These are phyloP conservation scores for Yamadazyma conglobata DNA, from an alignment of 1,139 yeast genomes.

Conservation along the genomic window DNA sequence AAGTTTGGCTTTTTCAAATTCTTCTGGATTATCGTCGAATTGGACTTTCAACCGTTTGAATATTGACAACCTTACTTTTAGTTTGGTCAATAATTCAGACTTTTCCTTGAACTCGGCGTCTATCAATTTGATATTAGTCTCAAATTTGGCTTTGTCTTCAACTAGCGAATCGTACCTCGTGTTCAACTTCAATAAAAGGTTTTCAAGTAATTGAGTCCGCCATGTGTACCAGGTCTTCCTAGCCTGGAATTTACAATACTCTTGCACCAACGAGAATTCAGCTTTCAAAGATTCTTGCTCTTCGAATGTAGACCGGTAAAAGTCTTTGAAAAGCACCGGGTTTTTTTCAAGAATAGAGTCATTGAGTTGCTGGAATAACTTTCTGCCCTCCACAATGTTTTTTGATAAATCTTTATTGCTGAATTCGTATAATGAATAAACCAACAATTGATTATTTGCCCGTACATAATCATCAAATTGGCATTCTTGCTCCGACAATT, in stretches of 20 bases:
- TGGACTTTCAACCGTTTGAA: slow-evolving; percentile 18
- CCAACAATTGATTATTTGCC: slow-evolving; percentile 30
- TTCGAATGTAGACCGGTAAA: slow-evolving; percentile 33
- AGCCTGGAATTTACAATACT: slow-evolving; percentile 48
- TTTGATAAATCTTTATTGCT: slow-evolving; percentile 51
- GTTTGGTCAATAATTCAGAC: slow-evolving; percentile 10
- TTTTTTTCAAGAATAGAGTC: slow-evolving; percentile 42
- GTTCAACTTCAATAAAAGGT: slow-evolving; percentile 34
- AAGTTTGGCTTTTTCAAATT: slow-evolving; percentile 15
- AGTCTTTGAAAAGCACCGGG: slow-evolving; percentile 49
- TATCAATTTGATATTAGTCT: slow-evolving; percentile 20
- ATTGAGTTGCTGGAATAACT: slow-evolving; percentile 41
- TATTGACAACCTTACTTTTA: slow-evolving; percentile 23
- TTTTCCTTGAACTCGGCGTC: slow-evolving; percentile 17
- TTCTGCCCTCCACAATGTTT: slow-evolving; percentile 48
- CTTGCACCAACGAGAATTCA: slow-evolving; percentile 45
- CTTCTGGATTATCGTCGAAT: slow-evolving; percentile 16
- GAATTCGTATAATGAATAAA: slow-evolving; percentile 48
- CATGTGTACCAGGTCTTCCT: slow-evolving; percentile 56
- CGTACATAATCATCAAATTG: slow-evolving; percentile 27
- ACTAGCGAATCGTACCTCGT: slow-evolving; percentile 24
- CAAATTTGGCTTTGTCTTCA: slow-evolving; percentile 23
- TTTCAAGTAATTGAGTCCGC: slow-evolving; percentile 45
- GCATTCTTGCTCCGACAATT: slow-evolving; percentile 12
- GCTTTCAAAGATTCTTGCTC: slow-evolving; percentile 40